These are phyloP conservation scores for Aspergillus pseudotamarii DNA, from an alignment of 2,329 filamentous ascomycete species.

Conservation along the genomic window DNA sequence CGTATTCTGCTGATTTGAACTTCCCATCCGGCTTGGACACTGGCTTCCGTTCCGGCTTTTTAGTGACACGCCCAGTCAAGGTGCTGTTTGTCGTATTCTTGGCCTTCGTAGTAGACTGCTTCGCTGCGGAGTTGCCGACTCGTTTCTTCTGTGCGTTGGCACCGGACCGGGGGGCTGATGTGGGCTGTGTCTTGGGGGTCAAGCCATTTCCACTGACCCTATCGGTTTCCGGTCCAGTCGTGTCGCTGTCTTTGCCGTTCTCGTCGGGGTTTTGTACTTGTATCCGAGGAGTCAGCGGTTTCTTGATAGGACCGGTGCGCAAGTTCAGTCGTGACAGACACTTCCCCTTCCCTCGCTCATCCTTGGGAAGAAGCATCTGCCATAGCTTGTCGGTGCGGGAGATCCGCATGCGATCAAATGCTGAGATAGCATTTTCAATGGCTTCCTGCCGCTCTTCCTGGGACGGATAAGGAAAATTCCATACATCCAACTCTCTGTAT, in stretches of 20 bases:
- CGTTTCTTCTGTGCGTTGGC: conserved; percentile 39
- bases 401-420: conserved; percentile 64
- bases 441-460: conserved; percentile 60
- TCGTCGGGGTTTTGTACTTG: conserved; percentile 42
- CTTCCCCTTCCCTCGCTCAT: conserved; percentile 65
- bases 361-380: conserved; percentile 63
- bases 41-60: conserved; percentile 48
- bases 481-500: conserved; percentile 65
- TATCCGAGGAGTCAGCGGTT: conserved; percentile 40
- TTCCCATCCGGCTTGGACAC: conserved; percentile 45
- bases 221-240: conserved; percentile 43
- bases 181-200: conserved; percentile 32
- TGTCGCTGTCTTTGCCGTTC: conserved; percentile 35
- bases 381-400: conserved; percentile 63
- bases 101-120: conserved; percentile 46
- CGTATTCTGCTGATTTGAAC: conserved; percentile 58
- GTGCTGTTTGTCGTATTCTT: conserved; percentile 56
- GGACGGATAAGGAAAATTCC: conserved; percentile 61
- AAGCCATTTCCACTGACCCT: conserved; percentile 28
- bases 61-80: conserved; percentile 45
- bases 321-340: conserved; percentile 62
- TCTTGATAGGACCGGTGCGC: conserved; percentile 42
- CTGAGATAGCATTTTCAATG: conserved; percentile 64
- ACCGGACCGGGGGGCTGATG: conserved; percentile 29
- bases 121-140: conserved; percentile 45